Evolutionary conservation across 108 stramenopile species (phyloP).

Genomic region (Nitzschia inconspicua): DNA sequence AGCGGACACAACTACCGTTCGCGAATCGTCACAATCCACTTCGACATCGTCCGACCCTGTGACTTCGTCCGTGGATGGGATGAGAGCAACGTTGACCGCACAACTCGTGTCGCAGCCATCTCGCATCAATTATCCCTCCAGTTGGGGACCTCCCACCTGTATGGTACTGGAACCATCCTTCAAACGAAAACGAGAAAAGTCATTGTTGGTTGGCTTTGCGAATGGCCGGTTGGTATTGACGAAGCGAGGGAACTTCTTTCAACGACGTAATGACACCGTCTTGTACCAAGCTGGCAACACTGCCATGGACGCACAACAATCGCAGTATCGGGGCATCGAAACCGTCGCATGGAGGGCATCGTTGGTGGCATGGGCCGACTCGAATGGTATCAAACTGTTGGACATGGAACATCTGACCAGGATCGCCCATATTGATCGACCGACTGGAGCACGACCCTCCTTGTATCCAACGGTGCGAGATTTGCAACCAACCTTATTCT

Average conservation of each 20-base stretch:
- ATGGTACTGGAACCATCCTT: constrained; percentile 73
- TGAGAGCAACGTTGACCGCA: constrained; percentile 22
- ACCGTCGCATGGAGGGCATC: constrained; percentile 71
- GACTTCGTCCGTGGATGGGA: not conserved
- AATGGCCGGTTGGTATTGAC: constrained; percentile 68
- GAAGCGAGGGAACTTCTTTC: constrained; percentile 50
- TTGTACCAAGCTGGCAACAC: constrained; percentile 41
- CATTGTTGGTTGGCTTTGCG: constrained; percentile 65
- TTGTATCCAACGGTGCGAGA: constrained; percentile 58
- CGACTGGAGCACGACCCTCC: constrained; percentile 65
- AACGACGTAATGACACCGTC: constrained; percentile 45
- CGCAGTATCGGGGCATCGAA: constrained; percentile 49
- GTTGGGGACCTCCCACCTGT: constrained; percentile 47
- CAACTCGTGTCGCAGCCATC: constrained; percentile 23
- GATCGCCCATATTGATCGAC: constrained; percentile 82
- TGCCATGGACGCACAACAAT: not conserved
- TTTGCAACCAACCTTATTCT: constrained; percentile 49
- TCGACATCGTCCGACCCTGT: not conserved
- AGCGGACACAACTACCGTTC: not conserved
- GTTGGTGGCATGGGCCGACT: constrained; percentile 80
- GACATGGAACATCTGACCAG: constrained; percentile 66
- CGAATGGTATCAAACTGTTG: constrained; percentile 60
- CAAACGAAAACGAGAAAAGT: constrained; percentile 39
- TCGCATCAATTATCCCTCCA: constrained; percentile 34
- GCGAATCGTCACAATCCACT: not conserved